A percentile compares a stretch with the other conserved stretches of the same genome.
Evolutionary conservation across 1,284 basidiomycete genomes (phyloP).

Genomic region (Pterulicium gracile): DNA sequence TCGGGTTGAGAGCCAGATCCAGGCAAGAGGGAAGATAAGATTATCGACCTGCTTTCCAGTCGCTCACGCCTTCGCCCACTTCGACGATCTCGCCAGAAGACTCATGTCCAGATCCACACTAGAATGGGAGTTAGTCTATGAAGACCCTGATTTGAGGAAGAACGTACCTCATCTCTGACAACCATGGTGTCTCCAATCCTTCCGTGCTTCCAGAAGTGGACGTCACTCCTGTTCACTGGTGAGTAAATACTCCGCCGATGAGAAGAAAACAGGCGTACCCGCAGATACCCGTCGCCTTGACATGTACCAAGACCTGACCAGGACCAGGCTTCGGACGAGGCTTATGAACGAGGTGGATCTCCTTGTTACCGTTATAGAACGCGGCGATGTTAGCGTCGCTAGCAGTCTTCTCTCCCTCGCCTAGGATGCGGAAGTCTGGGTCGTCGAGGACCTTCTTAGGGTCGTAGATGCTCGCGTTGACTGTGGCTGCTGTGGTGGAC

Average conservation of each 20-base stretch:
- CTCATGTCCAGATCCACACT: constrained; percentile 58
- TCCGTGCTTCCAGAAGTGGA: constrained; percentile 60
- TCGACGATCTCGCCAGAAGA: constrained; percentile 54
- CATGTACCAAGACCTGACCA: constrained; percentile 50
- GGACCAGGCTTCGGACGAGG: constrained; percentile 44
- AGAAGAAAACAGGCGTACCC: constrained; percentile 28
- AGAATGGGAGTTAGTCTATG: constrained; percentile 4
- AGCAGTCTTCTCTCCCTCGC: constrained; percentile 32
- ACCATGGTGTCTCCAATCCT: constrained; percentile 55
- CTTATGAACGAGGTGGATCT: constrained; percentile 52
- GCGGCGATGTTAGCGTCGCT: constrained; percentile 41
- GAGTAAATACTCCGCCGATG: neutral
- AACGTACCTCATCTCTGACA: constrained; percentile 44
- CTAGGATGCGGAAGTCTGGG: constrained; percentile 37
- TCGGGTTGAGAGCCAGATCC: constrained; percentile 7
- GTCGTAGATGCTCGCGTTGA: constrained; percentile 33
- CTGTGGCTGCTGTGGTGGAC: neutral
- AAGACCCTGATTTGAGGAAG: constrained; percentile 3
- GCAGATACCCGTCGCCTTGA: constrained; percentile 55
- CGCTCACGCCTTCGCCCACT: constrained; percentile 47
- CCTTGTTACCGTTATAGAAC: constrained; percentile 47
- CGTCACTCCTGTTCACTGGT: constrained; percentile 33
- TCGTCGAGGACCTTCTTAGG: constrained; percentile 42
- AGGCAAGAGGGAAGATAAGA: neutral
- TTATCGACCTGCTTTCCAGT: constrained; percentile 41